Evolutionary conservation across 371 early-diverging fungal genomes (phyloP).

Genomic region (Blakeslea trispora): DNA sequence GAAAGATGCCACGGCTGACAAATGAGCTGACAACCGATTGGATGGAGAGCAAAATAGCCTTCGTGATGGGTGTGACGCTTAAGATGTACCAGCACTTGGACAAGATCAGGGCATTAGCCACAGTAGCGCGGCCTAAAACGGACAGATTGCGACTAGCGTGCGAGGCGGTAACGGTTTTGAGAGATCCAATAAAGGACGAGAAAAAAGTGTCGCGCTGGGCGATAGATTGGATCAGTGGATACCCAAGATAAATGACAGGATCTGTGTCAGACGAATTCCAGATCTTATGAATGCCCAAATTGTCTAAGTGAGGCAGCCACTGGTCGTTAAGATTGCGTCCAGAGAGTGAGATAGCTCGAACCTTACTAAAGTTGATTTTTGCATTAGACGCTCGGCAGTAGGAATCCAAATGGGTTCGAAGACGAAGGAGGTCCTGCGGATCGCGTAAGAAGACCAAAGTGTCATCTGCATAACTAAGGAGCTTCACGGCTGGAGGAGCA

Average conservation of each 20-base stretch:
- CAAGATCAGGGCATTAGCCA: constrained; percentile 11
- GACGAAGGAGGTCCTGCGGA: not conserved
- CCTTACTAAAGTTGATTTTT: not conserved
- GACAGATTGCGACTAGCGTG: constrained; percentile 9
- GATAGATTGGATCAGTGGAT: not conserved
- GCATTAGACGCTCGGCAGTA: not conserved
- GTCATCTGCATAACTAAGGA: too few relatives aligned
- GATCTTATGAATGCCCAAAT: not conserved
- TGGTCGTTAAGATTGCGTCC: not conserved
- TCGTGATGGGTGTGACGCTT: not conserved
- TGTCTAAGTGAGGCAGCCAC: not conserved
- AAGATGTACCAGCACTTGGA: constrained; percentile 10
- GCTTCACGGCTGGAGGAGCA: too few relatives aligned
- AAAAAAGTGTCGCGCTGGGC: not conserved
- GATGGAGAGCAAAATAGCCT: not conserved
- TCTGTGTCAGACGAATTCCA: not conserved
- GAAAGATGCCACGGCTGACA: not conserved
- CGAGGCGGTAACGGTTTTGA: not conserved
- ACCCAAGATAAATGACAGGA: constrained; percentile 4
- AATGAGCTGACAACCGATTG: not conserved
- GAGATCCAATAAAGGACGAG: not conserved
- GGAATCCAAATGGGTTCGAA: not conserved
- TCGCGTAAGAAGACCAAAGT: not conserved
- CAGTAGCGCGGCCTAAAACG: constrained; percentile 15
- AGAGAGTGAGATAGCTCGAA: not conserved